Evolutionary conservation across 2,329 filamentous ascomycete genomes (phyloP), one percentile per base, ranked within the genome.

Genomic region (Diatrype stigma): DNA sequence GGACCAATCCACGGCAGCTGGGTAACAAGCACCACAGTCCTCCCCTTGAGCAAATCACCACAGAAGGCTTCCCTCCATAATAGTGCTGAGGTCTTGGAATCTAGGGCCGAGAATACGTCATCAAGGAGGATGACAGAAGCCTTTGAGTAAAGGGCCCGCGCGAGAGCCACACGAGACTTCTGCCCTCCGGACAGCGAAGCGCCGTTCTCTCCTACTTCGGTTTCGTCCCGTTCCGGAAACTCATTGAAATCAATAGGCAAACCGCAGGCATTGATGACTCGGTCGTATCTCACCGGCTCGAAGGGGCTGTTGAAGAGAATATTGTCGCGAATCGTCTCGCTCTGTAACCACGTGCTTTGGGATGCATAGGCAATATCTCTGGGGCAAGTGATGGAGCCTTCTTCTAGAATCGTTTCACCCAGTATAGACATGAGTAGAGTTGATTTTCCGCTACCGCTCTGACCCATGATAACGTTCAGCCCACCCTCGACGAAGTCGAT

Each of bases 51-150:
- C 23, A 84, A 59, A 45, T 80, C 77, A 45, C 73, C 70, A 52
- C 80, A 82, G 59, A 85, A 84, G 56, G 78, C 82, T 49, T 75
- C 69, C 51, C 79, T 73, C 75, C 80, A 84, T 2, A 85, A 70
- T 2, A 72, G 68, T 16, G 77, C 76, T 1, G 78, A 75, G 0
- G 81, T 84, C 56, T 81, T 80, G 17, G 80, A 73, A 57, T 84
- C 81, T 1, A 84, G 69, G 0, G 81, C 81, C 1, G 80, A 80
- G 55, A 84, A 81, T 2, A 83, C 73, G 51, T 84, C 81, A 54
- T 84, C 81, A 1, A 84, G 72, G 1, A 84, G 67, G 21, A 84
- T 66, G 2, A 82, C 68, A 2, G 77, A 70, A 0, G 80, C 74
- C 49, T 76, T 76, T 1, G 80, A 82, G 61, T 84, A 84, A 1